Conservation (phyloP, 306 rosid genomes). For the Prunus salicina region DNA sequence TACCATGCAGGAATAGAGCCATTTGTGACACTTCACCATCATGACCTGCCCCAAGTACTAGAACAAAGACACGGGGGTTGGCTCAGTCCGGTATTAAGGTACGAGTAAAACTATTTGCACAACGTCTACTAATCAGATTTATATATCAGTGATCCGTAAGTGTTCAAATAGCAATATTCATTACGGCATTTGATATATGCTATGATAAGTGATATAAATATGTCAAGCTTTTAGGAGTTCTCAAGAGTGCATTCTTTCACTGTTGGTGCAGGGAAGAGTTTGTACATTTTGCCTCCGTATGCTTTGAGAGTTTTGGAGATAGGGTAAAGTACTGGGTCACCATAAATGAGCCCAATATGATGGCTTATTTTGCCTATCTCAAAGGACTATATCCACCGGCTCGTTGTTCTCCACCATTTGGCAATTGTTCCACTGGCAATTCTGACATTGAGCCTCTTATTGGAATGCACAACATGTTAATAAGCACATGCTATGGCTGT, state of each 20-base stretch:
- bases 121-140: background rate
- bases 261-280: conserved; percentile 41
- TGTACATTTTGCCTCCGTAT: conserved; percentile 36
- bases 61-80: conserved; percentile 40
- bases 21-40: conserved; percentile 46
- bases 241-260: too few relatives aligned
- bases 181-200: too few relatives aligned
- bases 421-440: conserved; percentile 28
- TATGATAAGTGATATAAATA: too few relatives aligned
- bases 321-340: conserved; percentile 61
- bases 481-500: conserved; percentile 24
- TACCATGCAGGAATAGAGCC: conserved; percentile 41
- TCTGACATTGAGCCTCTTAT: conserved; percentile 29
- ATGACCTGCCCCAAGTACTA: conserved; percentile 45
- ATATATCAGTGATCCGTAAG: too few relatives aligned
- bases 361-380: conserved; percentile 22
- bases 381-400: conserved; percentile 25
- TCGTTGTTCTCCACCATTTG: conserved; percentile 60
- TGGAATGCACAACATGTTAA: conserved; percentile 20
- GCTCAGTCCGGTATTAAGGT: conserved; percentile 45
- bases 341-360: conserved; percentile 48
- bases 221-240: too few relatives aligned
- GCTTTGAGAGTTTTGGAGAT: conserved; percentile 54
- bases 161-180: too few relatives aligned
- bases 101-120: background rate